A percentile compares a stretch with the other conserved stretches of the same genome.
phyloP scores from a whole-genome alignment of 2,329 filamentous ascomycete species.

The Basipetospora chlamydospora region DNA sequence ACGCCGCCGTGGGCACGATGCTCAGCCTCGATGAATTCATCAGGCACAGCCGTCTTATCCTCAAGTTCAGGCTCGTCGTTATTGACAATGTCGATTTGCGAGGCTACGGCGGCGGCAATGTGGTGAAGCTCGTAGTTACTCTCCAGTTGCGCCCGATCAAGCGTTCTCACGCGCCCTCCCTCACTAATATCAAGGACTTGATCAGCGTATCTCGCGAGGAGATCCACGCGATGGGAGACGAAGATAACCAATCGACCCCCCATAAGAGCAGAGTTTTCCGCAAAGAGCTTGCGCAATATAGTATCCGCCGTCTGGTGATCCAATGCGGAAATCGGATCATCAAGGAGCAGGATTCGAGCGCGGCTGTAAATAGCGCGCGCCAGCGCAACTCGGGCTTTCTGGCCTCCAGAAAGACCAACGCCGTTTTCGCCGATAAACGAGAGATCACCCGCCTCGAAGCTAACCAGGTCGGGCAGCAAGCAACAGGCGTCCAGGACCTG shows the following conservation, averaged over 20 bases:
- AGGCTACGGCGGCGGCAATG: constrained; percentile 17
- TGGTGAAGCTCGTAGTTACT: constrained; percentile 19
- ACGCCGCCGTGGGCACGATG: constrained; percentile 61
- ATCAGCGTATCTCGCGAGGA: constrained; percentile 58
- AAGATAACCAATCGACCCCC: constrained; percentile 58
- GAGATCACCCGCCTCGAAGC: constrained; percentile 41
- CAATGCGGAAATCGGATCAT: constrained; percentile 48
- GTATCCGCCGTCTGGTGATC: constrained; percentile 47
- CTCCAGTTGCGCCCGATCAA: constrained; percentile 29
- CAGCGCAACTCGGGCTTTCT: constrained; percentile 48
- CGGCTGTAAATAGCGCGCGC: constrained; percentile 47
- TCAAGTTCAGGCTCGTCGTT: constrained; percentile 1
- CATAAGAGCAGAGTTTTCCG: constrained; percentile 23
- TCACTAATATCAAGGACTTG: constrained; percentile 58
- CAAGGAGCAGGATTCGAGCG: constrained; percentile 41
- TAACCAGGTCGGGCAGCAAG: constrained; percentile 37
- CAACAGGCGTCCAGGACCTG: constrained; percentile 47
- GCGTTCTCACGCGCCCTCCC: constrained; percentile 42
- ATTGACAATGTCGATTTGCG: constrained; percentile 1
- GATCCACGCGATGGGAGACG: constrained; percentile 65
- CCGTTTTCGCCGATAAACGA: constrained; percentile 48
- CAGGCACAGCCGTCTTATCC: constrained; percentile 32
- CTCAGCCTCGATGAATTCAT: constrained; percentile 71
- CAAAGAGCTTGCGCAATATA: constrained; percentile 46
- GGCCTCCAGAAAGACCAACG: constrained; percentile 47